These are phyloP conservation scores for Corchorus capsularis DNA, from an alignment of 345 rosid genomes.

Conservation along the genomic window DNA sequence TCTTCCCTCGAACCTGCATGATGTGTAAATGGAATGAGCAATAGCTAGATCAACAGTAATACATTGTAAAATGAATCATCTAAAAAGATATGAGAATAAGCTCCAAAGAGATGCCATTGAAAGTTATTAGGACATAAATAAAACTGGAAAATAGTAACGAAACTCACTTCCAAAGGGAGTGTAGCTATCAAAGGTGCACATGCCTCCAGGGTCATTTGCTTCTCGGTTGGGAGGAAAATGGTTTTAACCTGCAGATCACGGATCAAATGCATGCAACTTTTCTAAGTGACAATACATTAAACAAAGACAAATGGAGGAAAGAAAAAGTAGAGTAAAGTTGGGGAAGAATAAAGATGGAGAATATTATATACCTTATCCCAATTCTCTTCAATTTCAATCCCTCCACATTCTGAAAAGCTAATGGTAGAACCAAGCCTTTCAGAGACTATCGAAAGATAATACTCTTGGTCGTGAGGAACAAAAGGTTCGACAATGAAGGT, in stretches of 20 bases:
- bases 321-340: not conserved
- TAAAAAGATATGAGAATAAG: not conserved
- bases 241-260: constrained; percentile 69
- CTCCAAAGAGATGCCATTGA: not conserved
- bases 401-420: constrained; percentile 96
- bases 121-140: not conserved
- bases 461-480: constrained; percentile 87
- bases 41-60: constrained; percentile 3
- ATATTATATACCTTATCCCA: constrained; percentile 94
- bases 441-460: constrained; percentile 79
- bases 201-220: constrained; percentile 61
- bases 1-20: constrained; percentile 73
- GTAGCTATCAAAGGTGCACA: constrained; percentile 97
- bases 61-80: not conserved
- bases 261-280: constrained; percentile 10
- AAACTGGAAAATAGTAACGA: not conserved
- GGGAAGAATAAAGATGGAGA: not conserved
- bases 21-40: constrained; percentile 24
- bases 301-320: not conserved
- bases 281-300: not conserved
- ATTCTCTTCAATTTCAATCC: constrained; percentile 97
- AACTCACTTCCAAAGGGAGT: constrained; percentile 85
- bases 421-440: constrained; percentile 91
- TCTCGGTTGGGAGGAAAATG: constrained; percentile 72
- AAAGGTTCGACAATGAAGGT: constrained; percentile 96